Percentiles rank a stretch among this genome's conserved stretches.
Conservation (phyloP, 2,329 filamentous ascomycete species). For the Pseudopithomyces chartarum region DNA sequence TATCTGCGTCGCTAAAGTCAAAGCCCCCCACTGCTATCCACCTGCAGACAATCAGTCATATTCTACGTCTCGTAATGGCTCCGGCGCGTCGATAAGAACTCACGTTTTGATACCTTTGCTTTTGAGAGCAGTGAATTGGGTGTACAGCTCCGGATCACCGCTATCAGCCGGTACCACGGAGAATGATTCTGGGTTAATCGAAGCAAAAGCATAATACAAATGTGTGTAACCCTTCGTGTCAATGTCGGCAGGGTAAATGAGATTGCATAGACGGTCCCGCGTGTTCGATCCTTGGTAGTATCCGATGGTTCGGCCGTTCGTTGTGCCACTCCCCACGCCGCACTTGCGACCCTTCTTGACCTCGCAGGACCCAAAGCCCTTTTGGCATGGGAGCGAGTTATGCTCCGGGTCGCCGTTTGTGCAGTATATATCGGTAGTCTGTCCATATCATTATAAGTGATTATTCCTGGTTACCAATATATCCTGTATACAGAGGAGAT, state of each 20-base stretch:
- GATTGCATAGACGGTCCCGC: slow-evolving; percentile 34
- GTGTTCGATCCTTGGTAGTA: slow-evolving; percentile 44
- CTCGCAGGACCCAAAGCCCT: slow-evolving; percentile 43
- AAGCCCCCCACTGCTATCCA: slow-evolving; percentile 51
- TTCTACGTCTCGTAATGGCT: not conserved
- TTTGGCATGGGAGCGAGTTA: slow-evolving; percentile 34
- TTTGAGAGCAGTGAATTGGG: slow-evolving; percentile 40
- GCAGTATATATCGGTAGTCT: slow-evolving; percentile 16
- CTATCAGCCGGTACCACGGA: slow-evolving; percentile 23
- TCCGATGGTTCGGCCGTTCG: slow-evolving; percentile 38
- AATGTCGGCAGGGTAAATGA: slow-evolving; percentile 38
- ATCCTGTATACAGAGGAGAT: slow-evolving; percentile 6
- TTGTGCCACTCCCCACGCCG: slow-evolving; percentile 17
- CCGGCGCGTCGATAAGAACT: slow-evolving; percentile 27
- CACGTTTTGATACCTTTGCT: slow-evolving; percentile 41
- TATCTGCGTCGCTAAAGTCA: slow-evolving; percentile 46
- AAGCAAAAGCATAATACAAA: slow-evolving; percentile 37
- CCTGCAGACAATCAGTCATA: slow-evolving; percentile 17
- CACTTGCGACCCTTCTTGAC: slow-evolving; percentile 31
- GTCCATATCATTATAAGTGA: not conserved
- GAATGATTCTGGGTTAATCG: slow-evolving; percentile 28
- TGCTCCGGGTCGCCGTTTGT: slow-evolving; percentile 23
- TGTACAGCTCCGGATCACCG: slow-evolving; percentile 26
- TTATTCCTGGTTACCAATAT: no score
- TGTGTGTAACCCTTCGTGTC: slow-evolving; percentile 40